Conservation (phyloP, 1,139 yeast species). For the Starmera stellimalicola region DNA sequence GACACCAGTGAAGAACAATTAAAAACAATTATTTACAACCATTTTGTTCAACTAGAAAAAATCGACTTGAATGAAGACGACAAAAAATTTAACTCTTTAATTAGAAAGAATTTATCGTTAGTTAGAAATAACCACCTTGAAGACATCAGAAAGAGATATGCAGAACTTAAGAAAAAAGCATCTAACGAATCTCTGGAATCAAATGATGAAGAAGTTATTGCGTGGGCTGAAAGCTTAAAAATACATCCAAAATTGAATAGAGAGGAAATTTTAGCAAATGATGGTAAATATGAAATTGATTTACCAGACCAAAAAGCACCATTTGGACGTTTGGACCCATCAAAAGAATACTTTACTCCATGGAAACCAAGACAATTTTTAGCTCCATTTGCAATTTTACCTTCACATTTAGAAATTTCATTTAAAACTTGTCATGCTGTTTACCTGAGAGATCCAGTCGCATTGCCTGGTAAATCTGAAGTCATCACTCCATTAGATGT, state of each 20-base stretch:
- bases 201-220: constrained; percentile 24
- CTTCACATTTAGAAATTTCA: constrained; percentile 84
- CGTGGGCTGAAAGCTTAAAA: constrained; percentile 47
- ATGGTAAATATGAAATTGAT: constrained; percentile 32
- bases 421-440: constrained; percentile 92
- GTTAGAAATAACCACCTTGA: constrained; percentile 18
- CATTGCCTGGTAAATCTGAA: constrained; percentile 95
- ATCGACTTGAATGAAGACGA: constrained; percentile 5
- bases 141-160: constrained; percentile 18
- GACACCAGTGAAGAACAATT: constrained; percentile 5
- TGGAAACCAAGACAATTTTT: constrained; percentile 93
- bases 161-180: constrained; percentile 18
- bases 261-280: constrained; percentile 49
- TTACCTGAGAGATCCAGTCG: constrained; percentile 91
- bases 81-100: constrained; percentile 12
- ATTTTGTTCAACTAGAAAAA: neutral
- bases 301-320: constrained; percentile 68
- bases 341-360: constrained; percentile 86
- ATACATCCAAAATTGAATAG: constrained; percentile 40
- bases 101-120: constrained; percentile 15
- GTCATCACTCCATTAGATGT: constrained; percentile 85
- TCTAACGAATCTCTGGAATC: constrained; percentile 11
- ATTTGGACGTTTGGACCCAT: constrained; percentile 70
- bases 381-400: constrained; percentile 87
- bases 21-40: neutral